phyloP scores from a whole-genome alignment of 352 stramenopile species.

The Globisporangium viniferum region DNA sequence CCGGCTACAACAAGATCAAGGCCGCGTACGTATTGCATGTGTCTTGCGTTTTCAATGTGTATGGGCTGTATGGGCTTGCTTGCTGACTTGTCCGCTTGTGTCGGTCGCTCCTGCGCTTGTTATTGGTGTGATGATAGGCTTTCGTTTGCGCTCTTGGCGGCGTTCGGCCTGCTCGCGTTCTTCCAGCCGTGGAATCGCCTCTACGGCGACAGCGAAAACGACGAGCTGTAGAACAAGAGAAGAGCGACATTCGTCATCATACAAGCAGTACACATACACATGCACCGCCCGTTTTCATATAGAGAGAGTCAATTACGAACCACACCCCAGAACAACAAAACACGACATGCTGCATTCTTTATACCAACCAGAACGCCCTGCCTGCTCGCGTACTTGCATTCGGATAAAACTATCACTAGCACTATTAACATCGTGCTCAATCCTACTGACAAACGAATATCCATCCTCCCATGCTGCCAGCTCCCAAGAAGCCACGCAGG shows the following conservation, averaged over 20 bases:
- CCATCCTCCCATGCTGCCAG: not conserved
- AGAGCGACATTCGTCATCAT: not conserved
- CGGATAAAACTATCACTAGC: not conserved
- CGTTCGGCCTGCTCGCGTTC: constrained; percentile 66
- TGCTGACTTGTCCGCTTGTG: not conserved
- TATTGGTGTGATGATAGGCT: constrained; percentile 17
- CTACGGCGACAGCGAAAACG: constrained; percentile 24
- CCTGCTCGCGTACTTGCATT: not conserved
- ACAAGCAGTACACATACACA: not conserved
- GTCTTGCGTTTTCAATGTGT: not conserved
- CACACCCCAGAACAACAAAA: not conserved
- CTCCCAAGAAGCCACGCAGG: not conserved
- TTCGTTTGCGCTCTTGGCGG: constrained; percentile 42
- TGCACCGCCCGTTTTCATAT: not conserved
- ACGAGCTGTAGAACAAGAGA: constrained; percentile 34
- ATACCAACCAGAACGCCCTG: not conserved
- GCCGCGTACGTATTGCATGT: constrained; percentile 43
- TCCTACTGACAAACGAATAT: not conserved
- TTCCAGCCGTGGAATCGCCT: constrained; percentile 66
- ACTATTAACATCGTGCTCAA: not conserved
- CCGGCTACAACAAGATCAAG: constrained; percentile 79
- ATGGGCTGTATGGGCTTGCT: not conserved
- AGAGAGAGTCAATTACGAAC: not conserved
- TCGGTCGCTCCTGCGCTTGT: not conserved
- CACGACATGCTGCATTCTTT: not conserved